These are phyloP conservation scores for Aspergillus nomiae DNA, from an alignment of 2,329 filamentous ascomycete species.

Conservation along the genomic window DNA sequence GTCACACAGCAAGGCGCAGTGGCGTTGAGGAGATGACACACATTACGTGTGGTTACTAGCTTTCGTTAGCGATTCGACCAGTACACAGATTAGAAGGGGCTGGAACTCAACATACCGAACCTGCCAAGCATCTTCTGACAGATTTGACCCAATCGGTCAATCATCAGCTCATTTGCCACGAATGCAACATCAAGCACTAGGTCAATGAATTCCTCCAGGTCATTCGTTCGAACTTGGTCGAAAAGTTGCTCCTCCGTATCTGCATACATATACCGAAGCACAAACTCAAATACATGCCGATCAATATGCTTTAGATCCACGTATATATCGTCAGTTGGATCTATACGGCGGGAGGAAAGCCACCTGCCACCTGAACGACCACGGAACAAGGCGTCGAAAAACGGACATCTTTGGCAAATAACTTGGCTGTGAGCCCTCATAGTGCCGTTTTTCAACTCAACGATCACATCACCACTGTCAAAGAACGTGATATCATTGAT, in stretches of 20 bases:
- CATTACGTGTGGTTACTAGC: slow-evolving; percentile 77
- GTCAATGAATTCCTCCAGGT: slow-evolving; percentile 82
- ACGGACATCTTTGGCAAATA: slow-evolving; percentile 81
- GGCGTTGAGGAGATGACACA: slow-evolving; percentile 80
- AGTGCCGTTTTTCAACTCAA: slow-evolving; percentile 74
- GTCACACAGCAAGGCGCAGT: slow-evolving; percentile 81
- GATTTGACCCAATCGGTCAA: slow-evolving; percentile 84
- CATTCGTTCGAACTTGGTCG: slow-evolving; percentile 68
- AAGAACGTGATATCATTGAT: slow-evolving; percentile 71
- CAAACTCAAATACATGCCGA: slow-evolving; percentile 71
- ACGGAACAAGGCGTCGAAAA: slow-evolving; percentile 86
- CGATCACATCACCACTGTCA: slow-evolving; percentile 73
- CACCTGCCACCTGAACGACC: slow-evolving; percentile 85
- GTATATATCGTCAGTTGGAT: slow-evolving; percentile 56
- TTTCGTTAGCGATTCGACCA: slow-evolving; percentile 22
- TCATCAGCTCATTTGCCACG: slow-evolving; percentile 91
- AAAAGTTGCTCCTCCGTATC: slow-evolving; percentile 82
- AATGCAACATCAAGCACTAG: slow-evolving; percentile 88
- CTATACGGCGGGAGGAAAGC: slow-evolving; percentile 67
- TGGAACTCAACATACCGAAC: slow-evolving; percentile 59
- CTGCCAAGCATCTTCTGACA: slow-evolving; percentile 83
- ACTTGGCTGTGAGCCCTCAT: slow-evolving; percentile 75
- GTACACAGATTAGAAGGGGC: neutral
- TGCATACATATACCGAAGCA: slow-evolving; percentile 79
- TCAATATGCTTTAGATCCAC: slow-evolving; percentile 84